A percentile compares a stretch with the other conserved stretches of the same genome.
phyloP scores from a whole-genome alignment of 352 stramenopile species.

The Globisporangium acanthophoron region DNA sequence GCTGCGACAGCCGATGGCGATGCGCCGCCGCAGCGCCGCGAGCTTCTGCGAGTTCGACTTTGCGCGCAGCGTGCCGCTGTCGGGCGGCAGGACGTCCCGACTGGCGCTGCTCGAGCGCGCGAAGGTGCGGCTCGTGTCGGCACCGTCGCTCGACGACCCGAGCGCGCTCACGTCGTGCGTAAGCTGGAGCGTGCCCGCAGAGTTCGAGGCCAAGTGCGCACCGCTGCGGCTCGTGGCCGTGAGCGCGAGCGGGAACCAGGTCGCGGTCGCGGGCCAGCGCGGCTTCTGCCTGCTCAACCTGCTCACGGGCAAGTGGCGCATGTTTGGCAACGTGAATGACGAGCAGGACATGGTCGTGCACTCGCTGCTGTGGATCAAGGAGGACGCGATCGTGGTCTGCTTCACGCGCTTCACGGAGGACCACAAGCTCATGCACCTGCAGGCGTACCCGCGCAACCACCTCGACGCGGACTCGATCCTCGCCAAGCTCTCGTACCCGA shows the following conservation, averaged over 20 bases:
- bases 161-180: slow-evolving; percentile 54
- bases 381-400: slow-evolving; percentile 61
- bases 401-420: slow-evolving; percentile 57
- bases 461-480: slow-evolving; percentile 63
- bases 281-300: slow-evolving; percentile 74
- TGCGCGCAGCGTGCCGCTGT: slow-evolving; percentile 40
- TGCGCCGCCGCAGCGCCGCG: slow-evolving; percentile 20
- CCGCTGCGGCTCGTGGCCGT: slow-evolving; percentile 56
- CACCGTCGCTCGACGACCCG: slow-evolving; percentile 51
- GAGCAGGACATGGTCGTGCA: slow-evolving; percentile 72
- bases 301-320: slow-evolving; percentile 63
- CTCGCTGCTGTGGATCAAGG: slow-evolving; percentile 53
- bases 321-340: slow-evolving; percentile 84
- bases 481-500: slow-evolving; percentile 36
- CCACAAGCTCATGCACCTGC: slow-evolving; percentile 49
- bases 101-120: slow-evolving; percentile 53
- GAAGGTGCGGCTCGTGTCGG: slow-evolving; percentile 42
- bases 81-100: slow-evolving; percentile 33
- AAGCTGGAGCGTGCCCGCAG: slow-evolving; percentile 48
- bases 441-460: slow-evolving; percentile 71
- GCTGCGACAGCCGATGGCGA: slow-evolving; percentile 22
- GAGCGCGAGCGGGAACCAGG: slow-evolving; percentile 47
- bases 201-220: slow-evolving; percentile 57
- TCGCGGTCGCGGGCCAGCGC: slow-evolving; percentile 64
- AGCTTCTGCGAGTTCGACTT: slow-evolving; percentile 67